These are phyloP conservation scores for Sarcomyxa edulis DNA, from an alignment of 768 basidiomycete species.

Conservation along the genomic window DNA sequence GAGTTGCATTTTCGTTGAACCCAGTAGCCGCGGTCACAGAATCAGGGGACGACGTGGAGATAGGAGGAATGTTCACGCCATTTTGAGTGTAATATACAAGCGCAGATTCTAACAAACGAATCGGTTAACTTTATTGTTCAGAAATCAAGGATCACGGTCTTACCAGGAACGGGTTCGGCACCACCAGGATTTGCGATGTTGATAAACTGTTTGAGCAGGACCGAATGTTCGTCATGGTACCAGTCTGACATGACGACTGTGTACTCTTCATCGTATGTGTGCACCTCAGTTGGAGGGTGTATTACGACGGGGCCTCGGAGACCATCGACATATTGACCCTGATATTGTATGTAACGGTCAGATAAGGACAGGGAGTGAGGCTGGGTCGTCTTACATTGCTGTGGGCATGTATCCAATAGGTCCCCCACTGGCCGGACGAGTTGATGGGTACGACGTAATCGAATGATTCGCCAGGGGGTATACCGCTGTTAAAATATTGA, in stretches of 20 bases:
- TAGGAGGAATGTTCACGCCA: slow-evolving; percentile 61
- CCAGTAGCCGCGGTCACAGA: slow-evolving; percentile 58
- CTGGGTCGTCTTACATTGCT: slow-evolving; percentile 30
- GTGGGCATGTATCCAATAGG: slow-evolving; percentile 80
- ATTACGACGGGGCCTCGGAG: slow-evolving; percentile 84
- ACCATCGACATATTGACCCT: slow-evolving; percentile 93
- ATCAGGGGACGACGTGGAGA: slow-evolving; percentile 41
- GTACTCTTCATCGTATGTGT: slow-evolving; percentile 86
- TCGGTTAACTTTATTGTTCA: neutral
- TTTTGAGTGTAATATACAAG: slow-evolving; percentile 84
- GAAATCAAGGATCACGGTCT: slow-evolving; percentile 8
- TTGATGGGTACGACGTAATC: slow-evolving; percentile 74
- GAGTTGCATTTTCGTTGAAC: slow-evolving; percentile 82
- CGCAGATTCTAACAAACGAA: slow-evolving; percentile 50
- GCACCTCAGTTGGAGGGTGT: slow-evolving; percentile 58
- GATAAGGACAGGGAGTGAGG: neutral
- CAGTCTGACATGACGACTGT: slow-evolving; percentile 86
- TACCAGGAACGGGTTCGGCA: slow-evolving; percentile 85
- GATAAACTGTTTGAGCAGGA: slow-evolving; percentile 62
- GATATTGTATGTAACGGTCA: slow-evolving; percentile 5
- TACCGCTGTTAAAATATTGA: slow-evolving; percentile 47
- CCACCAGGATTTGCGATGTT: slow-evolving; percentile 74
- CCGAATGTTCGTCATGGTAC: slow-evolving; percentile 78
- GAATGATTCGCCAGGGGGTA: slow-evolving; percentile 66
- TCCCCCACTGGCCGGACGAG: slow-evolving; percentile 67